These are phyloP conservation scores for Neurospora sp. DNA, from an alignment of 495 filamentous ascomycete genomes.

Conservation along the genomic window DNA sequence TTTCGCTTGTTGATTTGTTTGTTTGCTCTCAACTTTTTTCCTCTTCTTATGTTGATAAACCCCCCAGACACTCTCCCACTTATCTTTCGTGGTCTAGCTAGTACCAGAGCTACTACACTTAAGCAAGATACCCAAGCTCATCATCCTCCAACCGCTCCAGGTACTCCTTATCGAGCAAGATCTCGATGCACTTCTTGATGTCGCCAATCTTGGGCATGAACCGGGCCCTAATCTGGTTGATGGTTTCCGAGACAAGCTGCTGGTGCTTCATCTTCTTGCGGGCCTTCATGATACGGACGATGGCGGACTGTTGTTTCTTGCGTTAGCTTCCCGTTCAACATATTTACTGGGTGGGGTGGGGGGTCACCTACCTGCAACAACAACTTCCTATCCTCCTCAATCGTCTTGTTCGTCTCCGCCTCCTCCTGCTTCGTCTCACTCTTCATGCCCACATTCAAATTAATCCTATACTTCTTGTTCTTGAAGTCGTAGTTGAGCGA, in stretches of 20 bases:
- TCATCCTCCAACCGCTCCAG: constrained; percentile 90
- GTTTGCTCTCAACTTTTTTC: neutral
- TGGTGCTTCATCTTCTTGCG: constrained; percentile 97
- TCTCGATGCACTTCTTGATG: constrained; percentile 99
- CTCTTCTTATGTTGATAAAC: neutral
- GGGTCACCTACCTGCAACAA: constrained; percentile 60
- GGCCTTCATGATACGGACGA: constrained; percentile 99
- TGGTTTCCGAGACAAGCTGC: constrained; percentile 85
- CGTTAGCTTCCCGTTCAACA: no score
- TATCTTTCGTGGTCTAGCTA: no score
- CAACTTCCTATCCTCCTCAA: constrained; percentile 94
- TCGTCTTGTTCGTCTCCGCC: constrained; percentile 97
- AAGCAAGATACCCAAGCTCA: constrained; percentile 86
- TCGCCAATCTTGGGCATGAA: constrained; percentile 89
- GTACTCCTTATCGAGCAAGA: constrained; percentile 98
- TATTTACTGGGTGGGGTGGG: no score
- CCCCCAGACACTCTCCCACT: no score
- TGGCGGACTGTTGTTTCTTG: constrained; percentile 43
- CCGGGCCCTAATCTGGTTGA: constrained; percentile 85
- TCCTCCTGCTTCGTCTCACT: constrained; percentile 90
- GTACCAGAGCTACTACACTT: constrained; percentile 6
- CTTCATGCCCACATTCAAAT: constrained; percentile 90
- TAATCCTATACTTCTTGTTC: constrained; percentile 93
- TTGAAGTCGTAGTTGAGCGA: constrained; percentile 88
- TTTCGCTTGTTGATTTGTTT: neutral